Conservation (phyloP, 768 basidiomycete species). For the Hortiboletus campestris region DNA sequence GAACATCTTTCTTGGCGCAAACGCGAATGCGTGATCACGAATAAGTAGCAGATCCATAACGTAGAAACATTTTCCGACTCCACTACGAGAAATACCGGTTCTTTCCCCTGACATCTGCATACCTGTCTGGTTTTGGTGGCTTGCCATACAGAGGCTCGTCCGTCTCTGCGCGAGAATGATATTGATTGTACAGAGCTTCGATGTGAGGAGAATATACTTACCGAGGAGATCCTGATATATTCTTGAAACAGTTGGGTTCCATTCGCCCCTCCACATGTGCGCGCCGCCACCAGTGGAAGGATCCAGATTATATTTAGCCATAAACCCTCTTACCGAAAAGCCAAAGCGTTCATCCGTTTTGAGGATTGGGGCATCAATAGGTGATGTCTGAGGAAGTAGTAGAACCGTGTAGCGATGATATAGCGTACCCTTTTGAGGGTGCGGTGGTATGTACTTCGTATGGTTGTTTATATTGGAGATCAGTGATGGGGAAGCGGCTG, state of each 20-base stretch:
- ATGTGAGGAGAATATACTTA: conserved; percentile 37
- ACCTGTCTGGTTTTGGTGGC: conserved; percentile 31
- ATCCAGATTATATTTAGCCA: conserved; percentile 51
- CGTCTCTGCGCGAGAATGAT: conserved; percentile 11
- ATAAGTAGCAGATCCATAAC: not conserved
- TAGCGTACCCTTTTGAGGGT: conserved; percentile 83
- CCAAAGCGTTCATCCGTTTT: conserved; percentile 46
- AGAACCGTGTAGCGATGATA: conserved; percentile 89
- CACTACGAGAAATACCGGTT: conserved; percentile 28
- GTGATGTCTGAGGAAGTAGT: conserved; percentile 66
- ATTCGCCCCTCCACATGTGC: conserved; percentile 82
- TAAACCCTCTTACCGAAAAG: conserved; percentile 69
- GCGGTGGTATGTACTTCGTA: conserved; percentile 83
- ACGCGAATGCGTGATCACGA: no score
- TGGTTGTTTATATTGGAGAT: conserved; percentile 50
- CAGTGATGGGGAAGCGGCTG: conserved; percentile 45
- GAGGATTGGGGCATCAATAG: conserved; percentile 45
- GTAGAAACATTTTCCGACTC: not conserved
- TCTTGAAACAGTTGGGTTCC: conserved; percentile 61
- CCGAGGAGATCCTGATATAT: conserved; percentile 69
- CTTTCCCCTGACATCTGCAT: conserved; percentile 29
- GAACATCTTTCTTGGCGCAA: no score
- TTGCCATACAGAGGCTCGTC: conserved; percentile 26
- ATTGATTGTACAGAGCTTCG: not conserved
- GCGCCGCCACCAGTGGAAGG: conserved; percentile 62